These are phyloP conservation scores for Coelastrella sp. DNA, from an alignment of 139 green algal genomes.

Conservation along the genomic window DNA sequence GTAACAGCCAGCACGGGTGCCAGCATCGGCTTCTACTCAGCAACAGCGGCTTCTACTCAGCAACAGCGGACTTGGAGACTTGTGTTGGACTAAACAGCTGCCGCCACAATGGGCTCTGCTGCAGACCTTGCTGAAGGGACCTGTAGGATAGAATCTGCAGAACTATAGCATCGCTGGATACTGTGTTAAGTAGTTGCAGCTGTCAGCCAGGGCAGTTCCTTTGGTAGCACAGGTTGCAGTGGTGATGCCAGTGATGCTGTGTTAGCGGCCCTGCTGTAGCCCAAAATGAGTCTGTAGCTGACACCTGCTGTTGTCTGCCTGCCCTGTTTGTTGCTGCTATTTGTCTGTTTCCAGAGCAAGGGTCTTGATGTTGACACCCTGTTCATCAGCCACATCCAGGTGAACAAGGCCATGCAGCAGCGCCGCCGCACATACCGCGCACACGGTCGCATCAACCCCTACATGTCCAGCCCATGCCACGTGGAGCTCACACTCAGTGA, in stretches of 20 bases:
- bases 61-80: too few relatives aligned
- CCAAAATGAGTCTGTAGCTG: background rate
- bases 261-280: too few relatives aligned
- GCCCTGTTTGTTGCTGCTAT: too few relatives aligned
- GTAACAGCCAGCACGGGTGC: background rate
- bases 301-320: background rate
- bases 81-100: too few relatives aligned
- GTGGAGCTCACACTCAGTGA: conserved; percentile 97
- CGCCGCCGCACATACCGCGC: conserved; percentile 98
- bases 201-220: too few relatives aligned
- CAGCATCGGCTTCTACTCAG: background rate
- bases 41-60: too few relatives aligned
- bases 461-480: conserved; percentile 98
- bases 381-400: conserved; percentile 96
- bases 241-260: too few relatives aligned
- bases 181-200: too few relatives aligned
- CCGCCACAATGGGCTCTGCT: background rate
- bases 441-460: conserved; percentile 98
- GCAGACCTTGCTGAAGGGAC: background rate
- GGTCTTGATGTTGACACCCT: conserved; percentile 95
- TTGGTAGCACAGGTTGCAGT: too few relatives aligned
- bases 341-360: conserved; percentile 84
- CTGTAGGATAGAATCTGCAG: too few relatives aligned
- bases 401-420: conserved; percentile 97
- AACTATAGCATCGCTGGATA: too few relatives aligned